Evolutionary conservation across 2,329 filamentous ascomycete genomes (phyloP), one percentile per base, ranked within the genome.

Genomic region (Alternaria sp.): DNA sequence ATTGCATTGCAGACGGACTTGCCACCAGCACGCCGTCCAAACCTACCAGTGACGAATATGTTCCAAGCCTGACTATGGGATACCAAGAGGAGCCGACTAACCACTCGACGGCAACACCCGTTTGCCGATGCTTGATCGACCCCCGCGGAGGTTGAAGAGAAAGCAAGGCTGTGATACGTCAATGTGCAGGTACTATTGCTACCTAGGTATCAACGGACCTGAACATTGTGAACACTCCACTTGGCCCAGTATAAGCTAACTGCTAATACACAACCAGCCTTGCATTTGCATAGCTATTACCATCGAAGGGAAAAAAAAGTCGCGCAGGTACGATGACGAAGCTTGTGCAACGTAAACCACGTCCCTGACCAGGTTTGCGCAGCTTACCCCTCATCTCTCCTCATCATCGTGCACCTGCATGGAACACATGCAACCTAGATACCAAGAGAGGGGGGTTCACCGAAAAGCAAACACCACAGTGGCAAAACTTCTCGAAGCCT

Each of bases 401-500:
- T 50, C 46, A 38, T 50, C 46, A 50, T 38, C 30, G 38, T 40
- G 46, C 46, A 49, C 30, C 46, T 34, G 46, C 46, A 5, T 49
- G 28, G 45, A 49, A 49, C 45, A 49, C 28, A 48, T 18, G 45
- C 38, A 20, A 34, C 12, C n/a, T 49, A 18, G 18, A 18, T n/a
- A 38, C 28, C 30, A 25, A 34, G 30, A 36, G 46, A 49, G 30
- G 46, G 46, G 46, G 46, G 30, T 50, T 12, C 46, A 36, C 30
- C 22, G 20, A 50, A 36, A 50, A 38, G 30, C 32, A 50, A 50
- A 25, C 12, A 53, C 30, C 18, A 34, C 28, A 51, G 55, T 57
- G 55, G 55, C 55, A 28, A 57, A 45, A 22, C 48, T 52, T 57
- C 48, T 57, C 55, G 48, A 57, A 57, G 46, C 20, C 38, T 57